Evolutionary conservation across 257 asterid genomes (phyloP).

Genomic region (Petunia axillaris): DNA sequence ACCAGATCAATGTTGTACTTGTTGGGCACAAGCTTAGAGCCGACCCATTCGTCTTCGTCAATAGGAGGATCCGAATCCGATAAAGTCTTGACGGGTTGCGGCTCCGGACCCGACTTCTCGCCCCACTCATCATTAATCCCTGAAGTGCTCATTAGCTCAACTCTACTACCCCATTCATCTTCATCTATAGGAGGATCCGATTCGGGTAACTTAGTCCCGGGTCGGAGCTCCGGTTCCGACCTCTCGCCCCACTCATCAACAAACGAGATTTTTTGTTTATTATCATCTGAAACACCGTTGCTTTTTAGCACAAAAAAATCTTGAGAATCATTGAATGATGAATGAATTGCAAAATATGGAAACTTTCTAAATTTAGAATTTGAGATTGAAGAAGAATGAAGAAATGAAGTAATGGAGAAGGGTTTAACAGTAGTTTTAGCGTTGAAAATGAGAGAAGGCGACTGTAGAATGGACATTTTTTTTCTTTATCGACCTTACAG

Average conservation of each 20-base stretch:
- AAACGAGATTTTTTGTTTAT: constrained; percentile 28
- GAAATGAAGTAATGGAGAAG: not conserved
- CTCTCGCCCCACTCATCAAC: constrained; percentile 91
- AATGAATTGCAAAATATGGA: not conserved
- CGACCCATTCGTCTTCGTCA: constrained; percentile 81
- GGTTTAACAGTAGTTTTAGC: not conserved
- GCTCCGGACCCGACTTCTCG: constrained; percentile 45
- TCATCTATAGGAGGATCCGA: constrained; percentile 15
- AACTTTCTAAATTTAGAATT: not conserved
- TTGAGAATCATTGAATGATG: constrained; percentile 1
- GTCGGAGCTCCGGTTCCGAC: not conserved
- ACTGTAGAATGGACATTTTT: not conserved
- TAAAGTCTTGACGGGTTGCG: constrained; percentile 48
- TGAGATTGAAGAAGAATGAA: not conserved
- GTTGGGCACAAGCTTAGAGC: constrained; percentile 35
- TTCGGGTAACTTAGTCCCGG: constrained; percentile 25
- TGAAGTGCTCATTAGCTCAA: not conserved
- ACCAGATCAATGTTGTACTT: not conserved
- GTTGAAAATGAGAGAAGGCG: constrained; percentile 12
- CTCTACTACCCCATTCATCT: constrained; percentile 17
- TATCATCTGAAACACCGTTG: constrained; percentile 21
- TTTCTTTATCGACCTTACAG: not conserved
- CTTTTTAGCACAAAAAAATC: constrained; percentile 1
- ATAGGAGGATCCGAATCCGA: constrained; percentile 68
- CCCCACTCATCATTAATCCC: constrained; percentile 14